Evolutionary conservation across 257 asterid species (phyloP).

Genomic region (Voacanga thouarsii): DNA sequence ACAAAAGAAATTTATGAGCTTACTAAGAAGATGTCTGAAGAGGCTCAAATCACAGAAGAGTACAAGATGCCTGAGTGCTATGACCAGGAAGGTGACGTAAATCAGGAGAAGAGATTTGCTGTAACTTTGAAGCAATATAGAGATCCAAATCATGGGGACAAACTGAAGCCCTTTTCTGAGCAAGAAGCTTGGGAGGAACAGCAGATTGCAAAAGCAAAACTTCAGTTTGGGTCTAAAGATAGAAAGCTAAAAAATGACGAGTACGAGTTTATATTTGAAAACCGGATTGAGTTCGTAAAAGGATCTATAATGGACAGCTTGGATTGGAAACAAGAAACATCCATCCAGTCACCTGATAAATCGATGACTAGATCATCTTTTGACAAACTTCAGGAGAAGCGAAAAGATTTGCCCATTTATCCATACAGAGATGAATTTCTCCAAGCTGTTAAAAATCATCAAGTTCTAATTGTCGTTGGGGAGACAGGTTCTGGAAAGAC

Average conservation of each 20-base stretch:
- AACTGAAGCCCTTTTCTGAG: constrained; percentile 84
- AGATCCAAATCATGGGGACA: constrained; percentile 68
- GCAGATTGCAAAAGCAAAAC: constrained; percentile 86
- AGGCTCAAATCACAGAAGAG: constrained; percentile 43
- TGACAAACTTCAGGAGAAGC: constrained; percentile 70
- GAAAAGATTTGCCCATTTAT: constrained; percentile 78
- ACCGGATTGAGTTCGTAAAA: constrained; percentile 90
- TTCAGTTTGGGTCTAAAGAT: constrained; percentile 71
- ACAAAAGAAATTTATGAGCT: constrained; percentile 64
- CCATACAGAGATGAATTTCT: constrained; percentile 76
- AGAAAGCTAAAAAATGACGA: constrained; percentile 50
- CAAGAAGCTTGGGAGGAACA: constrained; percentile 95
- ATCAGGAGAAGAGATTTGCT: constrained; percentile 48
- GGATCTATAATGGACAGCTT: constrained; percentile 75
- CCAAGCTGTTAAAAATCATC: constrained; percentile 68
- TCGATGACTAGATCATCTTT: constrained; percentile 70
- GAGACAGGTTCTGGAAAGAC: constrained; percentile 98
- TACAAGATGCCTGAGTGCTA: constrained; percentile 72
- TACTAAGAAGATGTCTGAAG: constrained; percentile 62
- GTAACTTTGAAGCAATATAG: constrained; percentile 39
- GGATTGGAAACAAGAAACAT: constrained; percentile 57
- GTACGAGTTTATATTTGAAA: constrained; percentile 79
- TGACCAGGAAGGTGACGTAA: constrained; percentile 37
- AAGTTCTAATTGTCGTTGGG: constrained; percentile 95
- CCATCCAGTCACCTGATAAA: constrained; percentile 41